phyloP scores from a whole-genome alignment of 768 basidiomycete genomes.

The Leccinum uliginosum region DNA sequence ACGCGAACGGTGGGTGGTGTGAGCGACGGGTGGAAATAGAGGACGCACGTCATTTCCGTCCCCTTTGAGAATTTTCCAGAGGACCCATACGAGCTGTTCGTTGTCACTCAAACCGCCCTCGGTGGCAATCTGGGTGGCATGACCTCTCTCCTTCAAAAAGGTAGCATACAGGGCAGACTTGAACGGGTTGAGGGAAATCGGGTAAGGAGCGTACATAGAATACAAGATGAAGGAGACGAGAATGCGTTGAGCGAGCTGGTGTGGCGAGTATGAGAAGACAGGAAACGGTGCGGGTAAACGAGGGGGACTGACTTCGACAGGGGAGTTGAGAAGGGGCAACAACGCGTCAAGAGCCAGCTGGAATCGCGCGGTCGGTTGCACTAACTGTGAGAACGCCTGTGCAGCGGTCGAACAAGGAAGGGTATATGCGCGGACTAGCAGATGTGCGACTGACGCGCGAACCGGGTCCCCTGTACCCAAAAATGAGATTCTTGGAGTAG shows the following conservation, averaged over 20 bases:
- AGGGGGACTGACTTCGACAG: constrained; percentile 47
- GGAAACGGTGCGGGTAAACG: constrained; percentile 11
- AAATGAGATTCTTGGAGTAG: constrained; percentile 31
- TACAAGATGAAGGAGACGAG: constrained; percentile 77
- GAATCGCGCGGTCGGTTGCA: constrained; percentile 72
- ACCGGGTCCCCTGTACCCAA: constrained; percentile 39
- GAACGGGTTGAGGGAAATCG: constrained; percentile 79
- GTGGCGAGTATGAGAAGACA: constrained; percentile 8
- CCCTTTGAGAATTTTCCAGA: constrained; percentile 83
- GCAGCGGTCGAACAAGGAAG: constrained; percentile 76
- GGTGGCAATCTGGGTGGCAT: constrained; percentile 48
- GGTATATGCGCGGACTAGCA: constrained; percentile 61
- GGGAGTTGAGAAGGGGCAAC: constrained; percentile 61
- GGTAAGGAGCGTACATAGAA: constrained; percentile 75
- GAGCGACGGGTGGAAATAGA: neutral
- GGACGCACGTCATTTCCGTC: constrained; percentile 70
- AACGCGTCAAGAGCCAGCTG: constrained; percentile 82
- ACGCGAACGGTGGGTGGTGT: constrained; percentile 5
- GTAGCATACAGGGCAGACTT: constrained; percentile 65
- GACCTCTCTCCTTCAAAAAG: constrained; percentile 64
- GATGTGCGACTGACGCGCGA: constrained; percentile 61
- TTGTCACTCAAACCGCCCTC: constrained; percentile 50
- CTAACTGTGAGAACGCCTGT: constrained; percentile 69
- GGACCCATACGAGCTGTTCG: constrained; percentile 80
- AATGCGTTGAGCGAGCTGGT: constrained; percentile 67